Evolutionary conservation across 306 rosid species (phyloP).

Genomic region (Macrotyloma uniflorum): DNA sequence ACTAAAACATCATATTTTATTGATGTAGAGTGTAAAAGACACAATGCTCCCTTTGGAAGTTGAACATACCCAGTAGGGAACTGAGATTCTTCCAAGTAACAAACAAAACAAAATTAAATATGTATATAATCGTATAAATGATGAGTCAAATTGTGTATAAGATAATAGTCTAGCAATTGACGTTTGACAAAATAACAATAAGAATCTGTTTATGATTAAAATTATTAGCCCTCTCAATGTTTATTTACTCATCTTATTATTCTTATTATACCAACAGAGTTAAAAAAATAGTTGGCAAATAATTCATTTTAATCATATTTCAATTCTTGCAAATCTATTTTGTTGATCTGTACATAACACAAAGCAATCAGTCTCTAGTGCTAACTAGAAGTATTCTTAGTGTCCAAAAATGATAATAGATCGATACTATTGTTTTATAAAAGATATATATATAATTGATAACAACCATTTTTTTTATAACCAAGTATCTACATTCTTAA

Average conservation of each 20-base stretch:
- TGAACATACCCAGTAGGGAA: background rate
- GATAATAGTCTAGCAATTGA: no score
- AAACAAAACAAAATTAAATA: background rate
- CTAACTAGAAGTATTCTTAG: no score
- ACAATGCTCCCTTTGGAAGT: background rate
- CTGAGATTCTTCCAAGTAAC: background rate
- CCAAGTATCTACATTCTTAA: background rate
- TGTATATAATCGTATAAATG: background rate
- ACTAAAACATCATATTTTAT: background rate
- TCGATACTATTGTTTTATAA: no score
- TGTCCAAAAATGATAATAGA: no score
- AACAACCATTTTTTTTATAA: background rate
- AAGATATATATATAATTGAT: no score
- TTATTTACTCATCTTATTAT: no score
- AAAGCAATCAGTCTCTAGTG: no score
- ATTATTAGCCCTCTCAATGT: background rate
- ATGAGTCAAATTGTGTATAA: background rate
- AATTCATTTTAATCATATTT: background rate
- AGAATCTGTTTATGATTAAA: background rate
- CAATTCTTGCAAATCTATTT: background rate
- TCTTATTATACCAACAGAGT: background rate
- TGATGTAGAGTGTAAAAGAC: background rate
- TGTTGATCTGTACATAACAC: background rate
- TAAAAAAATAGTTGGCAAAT: background rate
- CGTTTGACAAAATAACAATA: background rate